Evolutionary conservation across 305 asterid genomes (phyloP).

Genomic region (Rubia tinctorum): DNA sequence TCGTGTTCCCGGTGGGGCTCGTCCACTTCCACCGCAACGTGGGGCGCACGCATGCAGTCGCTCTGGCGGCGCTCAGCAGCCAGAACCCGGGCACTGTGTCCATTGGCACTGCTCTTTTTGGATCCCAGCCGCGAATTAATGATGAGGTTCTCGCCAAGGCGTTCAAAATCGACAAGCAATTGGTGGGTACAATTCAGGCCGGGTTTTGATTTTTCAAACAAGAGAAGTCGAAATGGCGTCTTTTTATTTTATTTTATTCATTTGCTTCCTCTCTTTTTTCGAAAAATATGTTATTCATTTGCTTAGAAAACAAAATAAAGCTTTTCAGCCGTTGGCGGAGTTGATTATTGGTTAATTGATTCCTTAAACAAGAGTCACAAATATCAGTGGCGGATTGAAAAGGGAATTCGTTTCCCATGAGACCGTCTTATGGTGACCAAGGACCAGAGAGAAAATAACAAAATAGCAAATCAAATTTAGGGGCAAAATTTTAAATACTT

Average conservation of each 20-base stretch:
- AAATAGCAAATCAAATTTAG: no score
- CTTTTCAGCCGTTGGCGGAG: neutral
- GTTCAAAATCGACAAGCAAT: slow-evolving; percentile 9
- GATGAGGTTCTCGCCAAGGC: slow-evolving; percentile 29
- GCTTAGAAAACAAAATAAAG: no score
- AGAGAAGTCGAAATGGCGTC: neutral
- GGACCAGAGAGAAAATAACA: no score
- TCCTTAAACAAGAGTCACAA: no score
- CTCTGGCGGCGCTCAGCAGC: slow-evolving; percentile 16
- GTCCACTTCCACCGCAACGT: slow-evolving; percentile 49
- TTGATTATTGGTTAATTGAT: neutral
- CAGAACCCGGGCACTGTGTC: slow-evolving; percentile 41
- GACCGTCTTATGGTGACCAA: no score
- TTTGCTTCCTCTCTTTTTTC: no score
- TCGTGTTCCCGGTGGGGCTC: slow-evolving; percentile 26
- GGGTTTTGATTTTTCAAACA: slow-evolving; percentile 5
- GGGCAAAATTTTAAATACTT: no score
- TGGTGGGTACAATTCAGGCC: slow-evolving; percentile 8
- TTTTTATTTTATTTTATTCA: neutral
- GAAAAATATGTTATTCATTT: no score
- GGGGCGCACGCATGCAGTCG: slow-evolving; percentile 25
- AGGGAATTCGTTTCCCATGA: no score
- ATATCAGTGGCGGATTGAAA: no score
- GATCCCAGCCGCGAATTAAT: slow-evolving; percentile 29
- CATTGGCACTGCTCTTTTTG: slow-evolving; percentile 42